Evolutionary conservation across 1,284 basidiomycete genomes (phyloP), one percentile per base, ranked within the genome.

Genomic region (Tetrapyrgos nigripes): DNA sequence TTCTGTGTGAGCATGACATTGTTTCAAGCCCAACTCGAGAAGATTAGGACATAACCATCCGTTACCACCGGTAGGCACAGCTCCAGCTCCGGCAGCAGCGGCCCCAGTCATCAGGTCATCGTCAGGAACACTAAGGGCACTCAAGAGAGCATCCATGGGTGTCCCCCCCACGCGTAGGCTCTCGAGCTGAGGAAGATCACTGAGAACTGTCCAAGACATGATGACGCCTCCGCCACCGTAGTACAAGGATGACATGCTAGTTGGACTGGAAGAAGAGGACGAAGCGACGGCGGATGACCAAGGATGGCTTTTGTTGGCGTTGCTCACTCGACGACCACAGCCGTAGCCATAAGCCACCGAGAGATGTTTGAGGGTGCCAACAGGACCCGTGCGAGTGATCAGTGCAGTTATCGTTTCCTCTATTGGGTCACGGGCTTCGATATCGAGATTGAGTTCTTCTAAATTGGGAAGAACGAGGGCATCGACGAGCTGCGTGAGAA

Each of bases 391-490:
- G 33, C 89, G 83, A 14, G 78, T 68, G 33, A 89, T 75, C 26
- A 92, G 79, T 49, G 77, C 76, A 10, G 80, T 76, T 55, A 91
- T 83, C 17, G 79, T 79, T 45, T 91, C 88, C 65, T 91, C 89
- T 57, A 89, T 79, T 0, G 87, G 82, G 60, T 89, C 87, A 33
- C 88, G 81, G 0, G 83, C 78, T 68, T 89, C 88, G 60, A 90
- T 82, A 68, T 90, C 87, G 53, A 91, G 73, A 4, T 79, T 82
- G 11, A 92, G 79, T 17, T 76, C 70, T 23, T 80, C 79, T 35
- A 92, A 74, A 2, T 71, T 66, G 0, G 89, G 89, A 9, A 86
- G 73, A 13, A 79, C 72, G 29, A 92, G 79, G 1, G 79, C 79
- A 49, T 91, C 88, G n/a, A 87, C 71, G 10, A 92, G 79, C 57